A percentile compares a stretch with the other conserved stretches of the same genome.
Conservation (phyloP, 352 stramenopile species). For the Globisporangium heterothallicum region DNA sequence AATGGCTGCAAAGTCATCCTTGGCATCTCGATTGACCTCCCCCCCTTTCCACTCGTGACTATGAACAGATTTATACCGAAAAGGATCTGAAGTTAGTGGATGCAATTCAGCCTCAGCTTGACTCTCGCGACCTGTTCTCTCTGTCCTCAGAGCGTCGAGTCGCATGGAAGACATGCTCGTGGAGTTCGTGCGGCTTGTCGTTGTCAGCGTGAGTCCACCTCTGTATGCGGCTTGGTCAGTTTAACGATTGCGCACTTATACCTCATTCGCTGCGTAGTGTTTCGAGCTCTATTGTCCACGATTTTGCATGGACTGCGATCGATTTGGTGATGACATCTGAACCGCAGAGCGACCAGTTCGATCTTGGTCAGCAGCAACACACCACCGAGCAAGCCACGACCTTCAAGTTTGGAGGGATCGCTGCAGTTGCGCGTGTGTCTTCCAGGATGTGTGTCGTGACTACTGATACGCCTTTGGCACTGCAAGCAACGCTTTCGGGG, state of each 20-base stretch:
- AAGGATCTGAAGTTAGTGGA: slow-evolving; percentile 24
- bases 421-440: slow-evolving; percentile 3
- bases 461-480: slow-evolving; percentile 13
- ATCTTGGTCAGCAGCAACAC: background rate
- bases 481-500: slow-evolving; percentile 2
- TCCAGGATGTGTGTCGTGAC: slow-evolving; percentile 11
- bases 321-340: background rate
- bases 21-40: too few species aligned
- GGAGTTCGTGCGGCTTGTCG: slow-evolving; percentile 38
- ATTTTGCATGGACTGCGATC: slow-evolving; percentile 21
- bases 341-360: slow-evolving; percentile 1
- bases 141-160: slow-evolving; percentile 6
- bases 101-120: slow-evolving; percentile 9
- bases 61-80: slow-evolving; percentile 24
- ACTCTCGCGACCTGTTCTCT: slow-evolving; percentile 15
- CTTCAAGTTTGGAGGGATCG: slow-evolving; percentile 2
- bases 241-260: background rate
- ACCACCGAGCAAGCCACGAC: too few species aligned
- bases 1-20: too few species aligned
- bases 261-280: background rate
- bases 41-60: too few species aligned
- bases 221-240: too few species aligned
- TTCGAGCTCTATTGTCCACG: slow-evolving; percentile 13
- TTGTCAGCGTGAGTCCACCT: slow-evolving; percentile 30
- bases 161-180: slow-evolving; percentile 25